Evolutionary conservation across 1,284 basidiomycete genomes (phyloP).

Genomic region (Tilletiaria anomala): DNA sequence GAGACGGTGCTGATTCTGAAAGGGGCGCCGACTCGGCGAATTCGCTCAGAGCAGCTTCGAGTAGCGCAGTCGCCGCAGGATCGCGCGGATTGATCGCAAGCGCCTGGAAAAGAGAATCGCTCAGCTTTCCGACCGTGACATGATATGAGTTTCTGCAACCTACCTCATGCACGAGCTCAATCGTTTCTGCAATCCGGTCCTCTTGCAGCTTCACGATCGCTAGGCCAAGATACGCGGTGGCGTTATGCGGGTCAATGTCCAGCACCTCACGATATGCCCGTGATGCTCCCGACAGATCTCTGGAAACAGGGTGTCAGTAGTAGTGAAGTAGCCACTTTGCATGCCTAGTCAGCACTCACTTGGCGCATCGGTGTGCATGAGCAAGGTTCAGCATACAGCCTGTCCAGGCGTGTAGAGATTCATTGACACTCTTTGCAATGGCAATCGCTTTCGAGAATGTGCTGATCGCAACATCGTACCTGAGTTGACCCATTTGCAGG

Average conservation of each 20-base stretch:
- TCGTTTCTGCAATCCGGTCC: too few species aligned
- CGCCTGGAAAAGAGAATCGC: slow-evolving; percentile 3
- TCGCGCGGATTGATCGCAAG: slow-evolving; percentile 19
- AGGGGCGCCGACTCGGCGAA: neutral
- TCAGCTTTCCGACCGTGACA: slow-evolving; percentile 15
- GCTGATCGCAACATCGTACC: slow-evolving; percentile 54
- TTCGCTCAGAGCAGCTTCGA: slow-evolving; percentile 22
- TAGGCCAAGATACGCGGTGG: slow-evolving; percentile 21
- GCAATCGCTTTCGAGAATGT: slow-evolving; percentile 44
- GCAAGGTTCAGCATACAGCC: neutral
- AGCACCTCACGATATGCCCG: slow-evolving; percentile 14
- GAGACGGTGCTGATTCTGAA: too few species aligned
- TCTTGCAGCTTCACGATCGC: slow-evolving; percentile 24
- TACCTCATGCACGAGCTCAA: too few species aligned
- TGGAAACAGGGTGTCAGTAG: too few species aligned
- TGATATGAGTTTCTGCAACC: too few species aligned
- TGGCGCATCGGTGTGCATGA: neutral
- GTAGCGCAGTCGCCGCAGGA: slow-evolving; percentile 14
- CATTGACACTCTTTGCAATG: slow-evolving; percentile 54
- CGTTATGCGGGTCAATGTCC: slow-evolving; percentile 23
- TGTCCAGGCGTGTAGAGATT: slow-evolving; percentile 68
- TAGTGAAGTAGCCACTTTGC: too few species aligned
- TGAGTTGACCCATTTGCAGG: slow-evolving; percentile 31
- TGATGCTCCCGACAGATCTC: neutral
- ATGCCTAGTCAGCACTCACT: too few species aligned